Conservation (phyloP, 257 asterid species). For the Solanum lignicaule region DNA sequence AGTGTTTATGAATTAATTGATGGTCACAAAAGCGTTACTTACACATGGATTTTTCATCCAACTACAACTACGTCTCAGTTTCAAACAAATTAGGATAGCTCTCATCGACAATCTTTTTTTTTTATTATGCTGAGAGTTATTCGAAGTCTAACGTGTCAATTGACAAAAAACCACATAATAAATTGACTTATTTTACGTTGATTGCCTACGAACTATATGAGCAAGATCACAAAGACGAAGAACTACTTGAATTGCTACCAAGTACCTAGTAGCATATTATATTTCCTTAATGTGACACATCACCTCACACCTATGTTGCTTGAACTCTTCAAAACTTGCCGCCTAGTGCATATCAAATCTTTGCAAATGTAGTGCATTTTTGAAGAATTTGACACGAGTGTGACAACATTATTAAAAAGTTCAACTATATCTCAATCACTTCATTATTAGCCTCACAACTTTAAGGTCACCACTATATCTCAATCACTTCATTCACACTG, state of each 20-base stretch:
- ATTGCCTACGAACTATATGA: not conserved
- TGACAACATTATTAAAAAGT: not conserved
- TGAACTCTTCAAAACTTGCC: fast-evolving
- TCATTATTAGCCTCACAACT: not conserved
- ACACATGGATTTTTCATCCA: not conserved
- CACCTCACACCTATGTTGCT: not conserved
- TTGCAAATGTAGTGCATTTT: not conserved
- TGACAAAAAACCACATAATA: not conserved
- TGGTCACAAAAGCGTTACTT: not conserved
- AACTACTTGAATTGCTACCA: not conserved
- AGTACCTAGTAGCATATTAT: not conserved
- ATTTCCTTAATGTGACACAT: not conserved
- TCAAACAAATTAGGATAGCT: not conserved
- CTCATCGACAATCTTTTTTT: not conserved
- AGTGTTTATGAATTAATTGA: not conserved
- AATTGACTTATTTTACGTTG: not conserved
- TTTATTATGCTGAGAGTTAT: not conserved
- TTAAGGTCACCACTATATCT: not conserved
- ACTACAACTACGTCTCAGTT: not conserved
- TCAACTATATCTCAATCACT: not conserved
- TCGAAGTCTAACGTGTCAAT: not conserved
- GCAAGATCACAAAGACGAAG: not conserved
- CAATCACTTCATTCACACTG: not conserved
- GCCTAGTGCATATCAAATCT: not conserved
- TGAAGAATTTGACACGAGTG: fast-evolving